Evolutionary conservation across 2,329 filamentous ascomycete genomes (phyloP), one percentile per base, ranked within the genome.

Genomic region (Plenodomus tracheiphilus): DNA sequence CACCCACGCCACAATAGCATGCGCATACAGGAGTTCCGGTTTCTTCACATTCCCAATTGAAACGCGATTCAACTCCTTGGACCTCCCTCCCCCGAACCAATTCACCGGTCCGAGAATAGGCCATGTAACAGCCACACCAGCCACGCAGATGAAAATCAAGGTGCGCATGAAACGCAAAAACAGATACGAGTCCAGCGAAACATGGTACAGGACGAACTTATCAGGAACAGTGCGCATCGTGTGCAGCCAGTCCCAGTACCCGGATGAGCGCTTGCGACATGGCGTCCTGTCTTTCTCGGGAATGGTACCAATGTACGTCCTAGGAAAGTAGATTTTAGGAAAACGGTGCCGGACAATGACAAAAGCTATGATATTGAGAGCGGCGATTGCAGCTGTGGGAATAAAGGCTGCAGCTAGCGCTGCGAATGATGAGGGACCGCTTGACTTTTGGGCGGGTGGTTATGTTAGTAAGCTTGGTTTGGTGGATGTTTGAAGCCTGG

Each of bases 81-180:
- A 75, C 1, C 75, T 77, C 15, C 78, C 85, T 18, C 86, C 85
- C 21, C 93, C 94, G 1, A 91, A 97, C 28, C 85, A 85, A 71
- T 97, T 95, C 70, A 97, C 77, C 0, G 94, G 92, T 84, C 88
- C 91, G 18, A 97, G 78, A 34, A 97, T 79, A 0, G 94, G 93
- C 86, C 89, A 96, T 16, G 90, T 92, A 50, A 97, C 86, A 60
- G 82, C 77, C 64, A 86, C 89, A 49, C 94, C 94, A 9, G 93
- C 86, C 39, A 97, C 82, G 74, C 88, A 92, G 58, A 95, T 87
- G 51, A 88, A 80, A 46, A 87, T 83, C 21, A 87, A 77, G 45
- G 94, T 87, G 66, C 91, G 90, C 56, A 97, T 76, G 66, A 93
- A 96, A 30, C 93, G 90, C 21, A 97, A 79, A 70, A 95, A 91